Base-by-base conservation (phyloP, 1,284 basidiomycete species). In the Leccinum pallidistipes region DNA sequence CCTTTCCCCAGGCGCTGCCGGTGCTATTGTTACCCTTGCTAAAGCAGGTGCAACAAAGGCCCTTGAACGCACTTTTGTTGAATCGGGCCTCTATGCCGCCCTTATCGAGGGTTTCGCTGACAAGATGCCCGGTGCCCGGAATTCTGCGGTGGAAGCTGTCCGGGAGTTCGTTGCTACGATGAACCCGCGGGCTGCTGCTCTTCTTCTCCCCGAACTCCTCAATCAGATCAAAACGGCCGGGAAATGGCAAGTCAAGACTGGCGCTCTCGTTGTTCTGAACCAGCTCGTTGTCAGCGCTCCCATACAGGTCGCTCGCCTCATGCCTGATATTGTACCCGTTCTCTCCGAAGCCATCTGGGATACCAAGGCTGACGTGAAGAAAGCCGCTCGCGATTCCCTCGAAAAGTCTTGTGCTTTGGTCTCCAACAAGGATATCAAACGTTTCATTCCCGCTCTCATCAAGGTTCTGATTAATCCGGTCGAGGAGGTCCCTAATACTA, bases 361-460 rank as follows among this genome's bases (percentile, higher is more conserved):
- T 82, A 99, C 97, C 82, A 99, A 99, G 86, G 87, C 94, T 65
- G 96, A 98, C 70, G 97, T 99, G 78, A 98, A 98, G 90, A 99
- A 98, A 86, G 94, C 95, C 59, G 95, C 97, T 67, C 95, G 95
- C 76, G 90, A 92, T 74, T 91, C 95, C 65, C 89, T 99, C 73
- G 94, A 92, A 74, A 96, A 95, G 84, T 88, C 93, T 68, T 94
- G 91, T 74, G 91, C 92, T 72, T 85, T 98, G 71, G 87, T 98
- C 71, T 95, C 95, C 72, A 99, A 99, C 92, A 98, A 98, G 90
- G 97, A 99, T 83, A 97, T 98, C 69, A 94, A 97, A 88, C 86
- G 91, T 78, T 96, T 96, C 84, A 95, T 97, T 85, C 97, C 96
- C 68, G 96, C 95, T 74, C 88, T 97, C 74, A 96, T 97, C 81